Evolutionary conservation across 1,284 basidiomycete genomes (phyloP), one percentile per base, ranked within the genome.

Genomic region (Boletus semigastroideus): DNA sequence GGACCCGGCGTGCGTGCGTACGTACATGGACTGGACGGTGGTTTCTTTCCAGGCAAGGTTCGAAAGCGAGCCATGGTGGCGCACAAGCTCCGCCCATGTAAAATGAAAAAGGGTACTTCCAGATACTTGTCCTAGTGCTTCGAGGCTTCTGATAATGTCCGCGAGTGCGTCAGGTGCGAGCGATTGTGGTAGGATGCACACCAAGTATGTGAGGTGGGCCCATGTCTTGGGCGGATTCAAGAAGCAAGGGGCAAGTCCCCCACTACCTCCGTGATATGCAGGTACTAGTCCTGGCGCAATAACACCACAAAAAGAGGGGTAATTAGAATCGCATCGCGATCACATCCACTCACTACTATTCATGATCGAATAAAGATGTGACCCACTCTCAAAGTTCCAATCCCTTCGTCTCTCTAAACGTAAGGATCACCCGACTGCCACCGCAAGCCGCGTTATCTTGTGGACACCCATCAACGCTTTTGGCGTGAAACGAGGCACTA

Each of bases 1-100:
- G 59, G 59, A 12, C 31, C 36, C 50, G 27, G 55, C 56, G 38
- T 61, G 55, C 19, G 22, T 4, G 14, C 7, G 31, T 51, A 51
- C 58, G 50, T 53, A 42, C 41, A 42, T 39, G 28, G 19, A 22
- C n/a, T 11, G 14, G 22, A 13, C 14, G 20, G 22, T n/a, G 39
- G 39, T 41, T n/a, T 25, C 39, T 41, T 1, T 17, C n/a, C 13
- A 11, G 10, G 33, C 16, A 16, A 33, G 16, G 31, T 16, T 33
- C 14, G 8, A 33, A 16, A 16, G 31, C 31, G 14, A 20, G 10
- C n/a, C 19, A 11, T 38, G 11, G 36, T 37, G 36, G 36, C 36
- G 16, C 19, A 12, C 17, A 37, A 37, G 8, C 17, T 37, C 36
- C 36, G 36, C 36, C 34, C 17, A 11, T 17, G 34, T 8, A 17